Percentiles rank a stretch among this genome's conserved stretches.
phyloP scores from a whole-genome alignment of 495 filamentous ascomycete species.

The Aspergillus baeticus region DNA sequence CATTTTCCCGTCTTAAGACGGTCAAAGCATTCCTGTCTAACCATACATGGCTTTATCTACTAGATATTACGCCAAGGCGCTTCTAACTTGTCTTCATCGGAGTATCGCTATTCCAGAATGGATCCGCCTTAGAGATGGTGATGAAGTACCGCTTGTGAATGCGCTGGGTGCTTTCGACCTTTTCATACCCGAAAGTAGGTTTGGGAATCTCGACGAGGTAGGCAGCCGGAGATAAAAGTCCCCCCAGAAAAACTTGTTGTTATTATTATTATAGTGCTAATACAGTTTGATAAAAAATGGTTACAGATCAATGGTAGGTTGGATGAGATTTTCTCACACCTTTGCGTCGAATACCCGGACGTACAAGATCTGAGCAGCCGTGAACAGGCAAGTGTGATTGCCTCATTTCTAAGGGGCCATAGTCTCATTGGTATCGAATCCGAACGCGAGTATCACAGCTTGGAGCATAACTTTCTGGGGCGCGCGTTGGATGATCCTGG shows the following conservation, averaged over 20 bases:
- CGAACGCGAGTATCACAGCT: conserved; percentile 65
- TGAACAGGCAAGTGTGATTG: conserved; percentile 64
- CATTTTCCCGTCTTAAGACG: conserved; percentile 2
- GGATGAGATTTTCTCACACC: conserved; percentile 56
- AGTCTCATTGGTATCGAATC: conserved; percentile 66
- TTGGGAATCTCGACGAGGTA: conserved; percentile 73
- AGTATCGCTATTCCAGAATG: conserved; percentile 75
- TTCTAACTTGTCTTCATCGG: conserved; percentile 78
- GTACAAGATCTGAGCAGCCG: conserved; percentile 55
- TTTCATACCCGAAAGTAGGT: conserved; percentile 70
- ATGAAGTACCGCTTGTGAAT: conserved; percentile 63
- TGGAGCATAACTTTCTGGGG: conserved; percentile 85
- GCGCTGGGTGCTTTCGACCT: conserved; percentile 83
- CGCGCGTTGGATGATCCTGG: conserved; percentile 56
- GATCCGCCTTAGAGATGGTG: conserved; percentile 53
- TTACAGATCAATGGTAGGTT: conserved; percentile 58
- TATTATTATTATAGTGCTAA: not conserved
- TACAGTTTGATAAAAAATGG: too few relatives aligned
- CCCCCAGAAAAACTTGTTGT: too few relatives aligned
- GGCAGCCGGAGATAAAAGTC: conserved; percentile 16
- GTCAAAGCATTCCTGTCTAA: too few relatives aligned
- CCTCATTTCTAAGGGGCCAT: conserved; percentile 61
- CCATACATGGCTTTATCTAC: too few relatives aligned
- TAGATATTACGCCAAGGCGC: conserved; percentile 72
- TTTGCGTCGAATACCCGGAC: conserved; percentile 48